These are phyloP conservation scores for Salix udensis DNA, from an alignment of 345 rosid species.

Conservation along the genomic window DNA sequence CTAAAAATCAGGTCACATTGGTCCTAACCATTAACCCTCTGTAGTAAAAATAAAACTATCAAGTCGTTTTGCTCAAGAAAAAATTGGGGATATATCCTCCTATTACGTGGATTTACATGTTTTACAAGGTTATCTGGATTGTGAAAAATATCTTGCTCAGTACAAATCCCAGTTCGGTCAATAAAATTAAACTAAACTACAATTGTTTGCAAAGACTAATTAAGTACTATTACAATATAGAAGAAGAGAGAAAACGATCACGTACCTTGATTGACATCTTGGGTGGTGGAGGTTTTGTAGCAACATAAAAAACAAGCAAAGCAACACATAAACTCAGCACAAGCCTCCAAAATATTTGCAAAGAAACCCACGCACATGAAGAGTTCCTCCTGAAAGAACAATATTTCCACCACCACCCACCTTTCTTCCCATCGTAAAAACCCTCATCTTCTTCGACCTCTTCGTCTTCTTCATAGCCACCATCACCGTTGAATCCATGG, in stretches of 20 bases:
- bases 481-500: background rate
- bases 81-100: no score
- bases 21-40: no score
- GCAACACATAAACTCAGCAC: constrained; percentile 62
- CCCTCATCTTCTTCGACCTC: constrained; percentile 16
- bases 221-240: no score
- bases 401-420: constrained; percentile 52
- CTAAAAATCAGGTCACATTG: no score
- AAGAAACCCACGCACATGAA: constrained; percentile 53
- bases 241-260: background rate
- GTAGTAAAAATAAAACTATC: no score
- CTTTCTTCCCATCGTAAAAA: constrained; percentile 21
- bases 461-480: constrained; percentile 2
- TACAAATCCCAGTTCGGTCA: no score
- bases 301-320: constrained; percentile 71
- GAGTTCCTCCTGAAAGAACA: constrained; percentile 42
- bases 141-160: no score
- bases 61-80: no score
- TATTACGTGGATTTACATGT: background rate
- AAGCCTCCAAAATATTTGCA: constrained; percentile 76
- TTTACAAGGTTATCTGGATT: background rate
- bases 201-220: no score
- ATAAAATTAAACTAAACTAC: no score
- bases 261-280: constrained; percentile 58
- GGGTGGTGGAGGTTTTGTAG: constrained; percentile 82